Conservation (phyloP, 805 yeast species). For the Candida sanyiensis region DNA sequence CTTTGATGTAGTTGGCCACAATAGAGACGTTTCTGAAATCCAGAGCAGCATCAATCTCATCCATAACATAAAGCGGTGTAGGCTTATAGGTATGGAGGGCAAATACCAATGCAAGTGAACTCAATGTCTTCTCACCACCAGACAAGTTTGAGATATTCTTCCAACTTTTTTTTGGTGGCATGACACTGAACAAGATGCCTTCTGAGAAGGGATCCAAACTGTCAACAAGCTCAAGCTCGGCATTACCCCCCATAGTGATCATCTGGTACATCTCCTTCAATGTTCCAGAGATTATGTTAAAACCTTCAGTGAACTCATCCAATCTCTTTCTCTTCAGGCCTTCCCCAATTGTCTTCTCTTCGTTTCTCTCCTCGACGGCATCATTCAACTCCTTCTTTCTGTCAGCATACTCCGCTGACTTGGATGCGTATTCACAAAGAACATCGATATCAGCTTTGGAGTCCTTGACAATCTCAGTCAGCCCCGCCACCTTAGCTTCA, state of each 20-base stretch:
- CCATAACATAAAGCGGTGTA: constrained; percentile 97
- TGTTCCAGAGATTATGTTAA: constrained; percentile 76
- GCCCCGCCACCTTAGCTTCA: constrained; percentile 43
- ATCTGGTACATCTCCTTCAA: constrained; percentile 95
- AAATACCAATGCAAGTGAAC: constrained; percentile 91
- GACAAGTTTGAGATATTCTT: constrained; percentile 89
- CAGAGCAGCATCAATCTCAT: constrained; percentile 97
- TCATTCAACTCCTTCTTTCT: constrained; percentile 62
- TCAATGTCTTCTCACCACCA: constrained; percentile 96
- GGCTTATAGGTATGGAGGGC: constrained; percentile 95
- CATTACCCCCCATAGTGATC: constrained; percentile 99
- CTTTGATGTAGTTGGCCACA: constrained; percentile 95
- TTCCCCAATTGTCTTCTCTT: constrained; percentile 53
- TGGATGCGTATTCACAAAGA: constrained; percentile 66
- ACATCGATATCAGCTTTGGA: constrained; percentile 67
- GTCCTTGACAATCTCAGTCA: constrained; percentile 51
- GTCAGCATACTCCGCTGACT: constrained; percentile 56
- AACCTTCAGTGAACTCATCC: constrained; percentile 92
- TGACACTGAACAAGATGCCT: constrained; percentile 92
- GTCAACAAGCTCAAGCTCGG: constrained; percentile 92
- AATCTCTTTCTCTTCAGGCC: constrained; percentile 66
- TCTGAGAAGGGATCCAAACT: constrained; percentile 97
- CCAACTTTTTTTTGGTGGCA: constrained; percentile 99
- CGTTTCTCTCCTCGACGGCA: constrained; percentile 64
- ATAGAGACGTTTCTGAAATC: constrained; percentile 96